These are phyloP conservation scores for Marchantia paleacea DNA, from an alignment of 225 moss, liverwort and hornwort species.

Conservation along the genomic window DNA sequence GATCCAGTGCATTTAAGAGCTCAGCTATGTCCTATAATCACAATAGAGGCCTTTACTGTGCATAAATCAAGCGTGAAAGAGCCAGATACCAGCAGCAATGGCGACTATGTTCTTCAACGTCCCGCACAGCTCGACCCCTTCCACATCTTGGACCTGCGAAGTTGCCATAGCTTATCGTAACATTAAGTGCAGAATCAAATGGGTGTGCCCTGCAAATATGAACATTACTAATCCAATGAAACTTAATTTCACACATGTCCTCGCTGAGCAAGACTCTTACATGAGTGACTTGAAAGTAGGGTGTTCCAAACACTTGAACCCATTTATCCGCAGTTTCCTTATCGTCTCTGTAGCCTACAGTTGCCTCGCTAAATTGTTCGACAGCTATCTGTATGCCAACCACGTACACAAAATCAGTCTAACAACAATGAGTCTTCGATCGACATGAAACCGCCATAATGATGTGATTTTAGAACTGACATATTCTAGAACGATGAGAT, in stretches of 20 bases:
- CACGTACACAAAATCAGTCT: no score
- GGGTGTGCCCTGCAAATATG: neutral
- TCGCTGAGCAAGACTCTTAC: conserved; percentile 30
- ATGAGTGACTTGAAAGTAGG: conserved; percentile 62
- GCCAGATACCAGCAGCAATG: conserved; percentile 56
- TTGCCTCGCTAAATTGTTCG: conserved; percentile 73
- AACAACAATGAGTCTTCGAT: no score
- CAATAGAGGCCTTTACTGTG: neutral
- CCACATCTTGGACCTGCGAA: conserved; percentile 62
- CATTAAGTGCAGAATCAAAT: neutral
- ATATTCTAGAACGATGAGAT: neutral
- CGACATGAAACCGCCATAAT: neutral
- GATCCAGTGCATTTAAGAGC: neutral
- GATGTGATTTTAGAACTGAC: neutral
- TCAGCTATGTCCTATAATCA: neutral
- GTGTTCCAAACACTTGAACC: conserved; percentile 58
- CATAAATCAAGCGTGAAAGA: neutral
- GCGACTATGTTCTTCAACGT: conserved; percentile 78
- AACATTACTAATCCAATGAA: neutral
- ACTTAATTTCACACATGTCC: neutral
- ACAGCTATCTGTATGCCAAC: conserved; percentile 41
- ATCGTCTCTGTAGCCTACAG: conserved; percentile 59
- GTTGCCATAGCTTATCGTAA: neutral
- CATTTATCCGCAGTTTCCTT: conserved; percentile 45
- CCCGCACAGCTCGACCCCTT: conserved; percentile 73